These are phyloP conservation scores for Coemansia sp. DNA, from an alignment of 192 early-diverging fungal genomes.

Conservation along the genomic window DNA sequence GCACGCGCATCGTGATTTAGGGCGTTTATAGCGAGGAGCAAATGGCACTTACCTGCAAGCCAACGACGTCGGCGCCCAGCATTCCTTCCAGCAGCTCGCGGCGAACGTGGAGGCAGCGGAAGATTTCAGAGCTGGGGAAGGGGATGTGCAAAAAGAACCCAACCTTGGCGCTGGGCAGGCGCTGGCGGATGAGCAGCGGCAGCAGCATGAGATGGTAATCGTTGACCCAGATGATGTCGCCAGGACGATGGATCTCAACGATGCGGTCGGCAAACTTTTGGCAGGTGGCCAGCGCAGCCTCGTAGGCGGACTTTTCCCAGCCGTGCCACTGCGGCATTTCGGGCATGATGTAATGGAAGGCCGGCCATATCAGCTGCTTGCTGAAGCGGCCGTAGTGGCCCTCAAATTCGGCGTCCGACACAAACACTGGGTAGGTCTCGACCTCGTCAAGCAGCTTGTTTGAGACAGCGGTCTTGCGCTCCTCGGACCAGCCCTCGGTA, in stretches of 20 bases:
- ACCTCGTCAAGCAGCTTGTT: slow-evolving; percentile 60
- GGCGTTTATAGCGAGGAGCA: not conserved
- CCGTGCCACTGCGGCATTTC: slow-evolving; percentile 81
- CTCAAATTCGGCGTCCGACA: slow-evolving; percentile 76
- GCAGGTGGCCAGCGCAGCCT: slow-evolving; percentile 80
- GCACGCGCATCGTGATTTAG: not conserved
- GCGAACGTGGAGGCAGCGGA: slow-evolving; percentile 84
- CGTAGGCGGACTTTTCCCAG: slow-evolving; percentile 78
- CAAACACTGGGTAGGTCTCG: slow-evolving; percentile 76
- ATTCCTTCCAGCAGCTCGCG: slow-evolving; percentile 88
- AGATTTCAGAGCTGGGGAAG: slow-evolving; percentile 94
- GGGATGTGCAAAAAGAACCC: slow-evolving; percentile 97
- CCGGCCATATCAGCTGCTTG: slow-evolving; percentile 96
- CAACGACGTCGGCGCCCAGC: slow-evolving; percentile 83
- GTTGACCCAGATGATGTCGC: slow-evolving; percentile 96
- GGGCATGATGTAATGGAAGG: slow-evolving; percentile 92
- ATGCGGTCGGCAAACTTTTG: slow-evolving; percentile 82
- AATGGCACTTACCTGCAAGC: slow-evolving; percentile 61
- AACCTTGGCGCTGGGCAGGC: slow-evolving; percentile 80
- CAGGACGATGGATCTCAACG: slow-evolving; percentile 67
- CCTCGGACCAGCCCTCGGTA: slow-evolving; percentile 65
- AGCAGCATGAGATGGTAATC: slow-evolving; percentile 97
- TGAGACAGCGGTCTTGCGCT: slow-evolving; percentile 58
- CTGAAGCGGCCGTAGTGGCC: slow-evolving; percentile 93
- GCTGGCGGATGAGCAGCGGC: slow-evolving; percentile 80